Conservation (phyloP, 352 stramenopile species). For the Globisporangium cystogenes region DNA sequence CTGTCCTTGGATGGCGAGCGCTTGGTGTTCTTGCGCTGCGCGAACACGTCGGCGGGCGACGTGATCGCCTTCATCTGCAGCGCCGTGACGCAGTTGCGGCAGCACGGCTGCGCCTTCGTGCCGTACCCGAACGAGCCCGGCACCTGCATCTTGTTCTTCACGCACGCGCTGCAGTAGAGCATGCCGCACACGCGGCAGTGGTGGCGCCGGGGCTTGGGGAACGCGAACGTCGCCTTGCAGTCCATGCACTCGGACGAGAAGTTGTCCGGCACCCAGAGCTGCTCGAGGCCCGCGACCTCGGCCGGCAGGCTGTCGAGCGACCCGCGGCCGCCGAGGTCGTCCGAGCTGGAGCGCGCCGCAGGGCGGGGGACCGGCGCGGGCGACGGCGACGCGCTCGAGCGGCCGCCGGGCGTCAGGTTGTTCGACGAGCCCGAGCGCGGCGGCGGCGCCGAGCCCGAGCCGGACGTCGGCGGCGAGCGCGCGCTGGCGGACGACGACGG, state of each 20-base stretch:
- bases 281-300: slow-evolving; percentile 69
- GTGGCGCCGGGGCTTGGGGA: slow-evolving; percentile 75
- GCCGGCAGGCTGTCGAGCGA: slow-evolving; percentile 48
- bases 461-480: slow-evolving; percentile 22
- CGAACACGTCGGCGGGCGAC: slow-evolving; percentile 81
- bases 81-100: slow-evolving; percentile 74
- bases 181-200: slow-evolving; percentile 83
- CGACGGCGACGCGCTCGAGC: slow-evolving; percentile 4
- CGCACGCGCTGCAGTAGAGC: slow-evolving; percentile 75
- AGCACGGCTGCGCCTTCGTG: slow-evolving; percentile 68
- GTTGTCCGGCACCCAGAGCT: slow-evolving; percentile 86
- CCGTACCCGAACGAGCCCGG: slow-evolving; percentile 78
- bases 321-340: slow-evolving; percentile 24
- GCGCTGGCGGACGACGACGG: slow-evolving; percentile 16
- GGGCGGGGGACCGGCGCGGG: slow-evolving; percentile 2
- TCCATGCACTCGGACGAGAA: slow-evolving; percentile 87
- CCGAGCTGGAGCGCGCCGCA: slow-evolving; percentile 15
- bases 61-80: slow-evolving; percentile 86
- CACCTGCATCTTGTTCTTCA: slow-evolving; percentile 83
- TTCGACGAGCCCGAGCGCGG: slow-evolving; percentile 1
- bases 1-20: slow-evolving; percentile 38
- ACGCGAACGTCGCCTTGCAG: slow-evolving; percentile 77
- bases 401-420: background rate
- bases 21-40: slow-evolving; percentile 58
- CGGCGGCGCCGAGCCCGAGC: slow-evolving; percentile 8